Evolutionary conservation across 371 early-diverging fungal species (phyloP).

Genomic region (Coemansia sp.): DNA sequence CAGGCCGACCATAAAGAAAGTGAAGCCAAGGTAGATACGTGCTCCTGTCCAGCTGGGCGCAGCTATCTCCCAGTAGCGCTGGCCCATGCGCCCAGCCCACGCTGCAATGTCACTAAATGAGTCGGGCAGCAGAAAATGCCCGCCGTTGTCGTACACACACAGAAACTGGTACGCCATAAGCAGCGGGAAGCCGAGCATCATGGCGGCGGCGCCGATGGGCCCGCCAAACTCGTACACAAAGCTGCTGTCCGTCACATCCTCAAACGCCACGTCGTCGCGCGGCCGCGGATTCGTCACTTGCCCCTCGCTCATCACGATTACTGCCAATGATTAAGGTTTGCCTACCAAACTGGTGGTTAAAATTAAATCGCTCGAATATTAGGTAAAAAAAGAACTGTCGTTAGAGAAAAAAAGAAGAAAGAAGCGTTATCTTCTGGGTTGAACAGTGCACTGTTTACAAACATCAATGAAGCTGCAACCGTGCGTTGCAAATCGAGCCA

Average conservation of each 20-base stretch:
- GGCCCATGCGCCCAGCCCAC: slow-evolving; percentile 51
- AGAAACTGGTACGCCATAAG: slow-evolving; percentile 75
- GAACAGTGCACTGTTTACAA: not conserved
- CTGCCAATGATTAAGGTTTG: not conserved
- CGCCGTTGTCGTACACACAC: slow-evolving; percentile 66
- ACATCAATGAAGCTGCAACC: not conserved
- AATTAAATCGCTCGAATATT: not conserved
- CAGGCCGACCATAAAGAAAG: slow-evolving; percentile 57
- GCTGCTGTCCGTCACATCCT: slow-evolving; percentile 60
- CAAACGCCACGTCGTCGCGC: slow-evolving; percentile 50
- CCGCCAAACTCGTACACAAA: slow-evolving; percentile 74
- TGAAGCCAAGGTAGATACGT: slow-evolving; percentile 63
- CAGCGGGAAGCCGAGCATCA: slow-evolving; percentile 71
- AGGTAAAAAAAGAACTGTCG: not conserved
- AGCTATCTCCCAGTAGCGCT: slow-evolving; percentile 57
- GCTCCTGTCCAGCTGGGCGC: slow-evolving; percentile 58
- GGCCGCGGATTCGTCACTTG: slow-evolving; percentile 23
- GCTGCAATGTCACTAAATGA: slow-evolving; percentile 49
- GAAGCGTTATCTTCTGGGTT: not conserved
- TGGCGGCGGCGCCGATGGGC: slow-evolving; percentile 62
- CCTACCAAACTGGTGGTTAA: not conserved
- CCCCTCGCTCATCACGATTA: slow-evolving; percentile 13
- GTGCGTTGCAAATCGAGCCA: slow-evolving; percentile 2
- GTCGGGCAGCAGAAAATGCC: slow-evolving; percentile 57
- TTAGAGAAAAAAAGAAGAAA: not conserved